phyloP scores from a whole-genome alignment of 768 basidiomycete genomes.

The Lactarius deliciosus region DNA sequence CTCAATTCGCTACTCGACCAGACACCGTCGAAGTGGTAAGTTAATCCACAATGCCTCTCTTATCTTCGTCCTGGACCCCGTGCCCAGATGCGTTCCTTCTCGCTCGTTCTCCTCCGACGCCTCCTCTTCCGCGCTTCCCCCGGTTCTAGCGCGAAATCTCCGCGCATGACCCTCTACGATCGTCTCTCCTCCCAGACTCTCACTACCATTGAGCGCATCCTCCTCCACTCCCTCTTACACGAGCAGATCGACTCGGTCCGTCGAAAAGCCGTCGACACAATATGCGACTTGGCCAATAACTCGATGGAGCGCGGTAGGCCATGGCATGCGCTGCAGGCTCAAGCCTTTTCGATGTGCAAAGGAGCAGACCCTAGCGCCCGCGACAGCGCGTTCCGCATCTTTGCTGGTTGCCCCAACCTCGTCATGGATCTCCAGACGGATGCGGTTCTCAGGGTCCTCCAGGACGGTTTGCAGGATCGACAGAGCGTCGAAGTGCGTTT shows the following conservation, averaged over 20 bases:
- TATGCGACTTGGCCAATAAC: constrained; percentile 73
- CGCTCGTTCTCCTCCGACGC: constrained; percentile 75
- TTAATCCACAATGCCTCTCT: constrained; percentile 23
- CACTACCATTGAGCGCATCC: constrained; percentile 65
- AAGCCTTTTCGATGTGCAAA: constrained; percentile 65
- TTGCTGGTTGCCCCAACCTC: constrained; percentile 71
- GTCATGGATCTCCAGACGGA: constrained; percentile 76
- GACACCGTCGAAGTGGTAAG: constrained; percentile 74
- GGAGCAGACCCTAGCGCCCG: constrained; percentile 33
- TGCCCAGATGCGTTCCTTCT: constrained; percentile 78
- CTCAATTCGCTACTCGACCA: constrained; percentile 73
- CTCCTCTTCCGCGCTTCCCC: constrained; percentile 67
- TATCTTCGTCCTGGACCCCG: background rate
- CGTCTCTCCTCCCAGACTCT: constrained; percentile 67
- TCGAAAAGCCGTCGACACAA: constrained; percentile 70
- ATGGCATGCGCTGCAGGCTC: constrained; percentile 79
- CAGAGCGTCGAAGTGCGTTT: constrained; percentile 60
- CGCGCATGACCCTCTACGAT: constrained; percentile 70
- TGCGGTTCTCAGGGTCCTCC: constrained; percentile 63
- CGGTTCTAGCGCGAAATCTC: constrained; percentile 36
- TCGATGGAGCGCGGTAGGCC: constrained; percentile 73
- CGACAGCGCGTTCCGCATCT: constrained; percentile 60
- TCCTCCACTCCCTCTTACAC: constrained; percentile 66
- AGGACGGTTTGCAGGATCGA: constrained; percentile 64
- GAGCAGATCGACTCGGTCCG: constrained; percentile 61